These are phyloP conservation scores for Backusella psychrophila DNA, from an alignment of 192 early-diverging fungal species.

Conservation along the genomic window DNA sequence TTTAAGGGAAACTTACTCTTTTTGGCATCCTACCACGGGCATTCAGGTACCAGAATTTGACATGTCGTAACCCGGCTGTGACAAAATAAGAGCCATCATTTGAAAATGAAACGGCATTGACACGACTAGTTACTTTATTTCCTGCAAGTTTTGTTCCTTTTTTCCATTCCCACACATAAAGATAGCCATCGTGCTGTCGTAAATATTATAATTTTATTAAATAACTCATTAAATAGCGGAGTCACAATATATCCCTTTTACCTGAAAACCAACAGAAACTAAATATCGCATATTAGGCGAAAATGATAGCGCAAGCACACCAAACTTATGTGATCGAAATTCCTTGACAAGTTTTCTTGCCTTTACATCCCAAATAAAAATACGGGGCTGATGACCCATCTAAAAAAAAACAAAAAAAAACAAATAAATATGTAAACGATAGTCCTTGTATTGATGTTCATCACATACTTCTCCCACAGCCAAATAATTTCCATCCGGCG, in stretches of 20 bases:
- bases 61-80: slow-evolving; percentile 73
- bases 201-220: not conserved
- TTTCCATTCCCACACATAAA: slow-evolving; percentile 85
- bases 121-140: slow-evolving; percentile 62
- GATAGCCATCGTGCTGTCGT: slow-evolving; percentile 73
- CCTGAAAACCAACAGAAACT: slow-evolving; percentile 76
- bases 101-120: slow-evolving; percentile 63
- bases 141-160: slow-evolving; percentile 58
- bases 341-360: slow-evolving; percentile 53
- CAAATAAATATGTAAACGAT: slow-evolving; percentile 3
- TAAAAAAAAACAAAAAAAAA: slow-evolving; percentile 21
- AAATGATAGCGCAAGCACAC: slow-evolving; percentile 65
- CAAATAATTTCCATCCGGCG: slow-evolving; percentile 63
- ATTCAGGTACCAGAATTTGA: slow-evolving; percentile 82
- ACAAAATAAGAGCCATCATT: slow-evolving; percentile 65
- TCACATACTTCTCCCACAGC: slow-evolving; percentile 73
- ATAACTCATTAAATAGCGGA: not conserved
- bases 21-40: slow-evolving; percentile 34
- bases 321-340: slow-evolving; percentile 77
- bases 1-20: slow-evolving; percentile 16
- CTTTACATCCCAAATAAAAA: slow-evolving; percentile 70
- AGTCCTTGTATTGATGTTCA: not conserved
- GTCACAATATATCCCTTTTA: slow-evolving; percentile 23
- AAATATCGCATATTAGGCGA: slow-evolving; percentile 68
- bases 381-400: slow-evolving; percentile 77